Conservation (phyloP, 495 filamentous ascomycete genomes). For the Pseudevernia furfuracea region DNA sequence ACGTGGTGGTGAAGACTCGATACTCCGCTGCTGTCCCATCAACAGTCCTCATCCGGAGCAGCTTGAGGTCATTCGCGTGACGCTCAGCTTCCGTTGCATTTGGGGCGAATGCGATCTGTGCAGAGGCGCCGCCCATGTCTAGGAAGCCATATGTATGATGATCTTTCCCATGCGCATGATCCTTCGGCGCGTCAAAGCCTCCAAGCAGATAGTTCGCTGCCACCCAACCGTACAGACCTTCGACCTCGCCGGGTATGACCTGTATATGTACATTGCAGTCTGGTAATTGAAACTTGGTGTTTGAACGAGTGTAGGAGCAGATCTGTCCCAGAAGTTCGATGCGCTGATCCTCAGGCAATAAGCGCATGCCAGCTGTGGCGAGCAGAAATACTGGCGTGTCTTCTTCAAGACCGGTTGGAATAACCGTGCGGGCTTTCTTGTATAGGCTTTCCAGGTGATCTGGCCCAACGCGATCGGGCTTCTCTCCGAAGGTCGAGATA, state of each 20-base stretch:
- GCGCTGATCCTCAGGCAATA: slow-evolving; percentile 68
- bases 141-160: slow-evolving; percentile 97
- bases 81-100: slow-evolving; percentile 86
- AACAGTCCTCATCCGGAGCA: slow-evolving; percentile 74
- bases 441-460: slow-evolving; percentile 74
- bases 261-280: slow-evolving; percentile 89
- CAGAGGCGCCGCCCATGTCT: slow-evolving; percentile 96
- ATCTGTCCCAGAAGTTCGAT: slow-evolving; percentile 65
- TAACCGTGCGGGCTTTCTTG: slow-evolving; percentile 70
- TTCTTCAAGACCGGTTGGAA: slow-evolving; percentile 69
- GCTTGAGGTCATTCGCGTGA: slow-evolving; percentile 81
- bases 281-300: slow-evolving; percentile 77
- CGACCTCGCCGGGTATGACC: slow-evolving; percentile 93
- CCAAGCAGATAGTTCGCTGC: slow-evolving; percentile 95
- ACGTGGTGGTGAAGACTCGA: slow-evolving; percentile 87
- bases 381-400: slow-evolving; percentile 91
- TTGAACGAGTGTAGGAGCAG: slow-evolving; percentile 71
- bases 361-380: slow-evolving; percentile 92
- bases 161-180: slow-evolving; percentile 70
- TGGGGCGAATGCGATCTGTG: slow-evolving; percentile 95
- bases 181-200: slow-evolving; percentile 76
- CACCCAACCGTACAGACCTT: slow-evolving; percentile 97
- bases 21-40: slow-evolving; percentile 72
- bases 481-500: slow-evolving; percentile 80
- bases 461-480: slow-evolving; percentile 64